phyloP scores from a whole-genome alignment of 345 rosid genomes.

The Lenwebbia sp. region DNA sequence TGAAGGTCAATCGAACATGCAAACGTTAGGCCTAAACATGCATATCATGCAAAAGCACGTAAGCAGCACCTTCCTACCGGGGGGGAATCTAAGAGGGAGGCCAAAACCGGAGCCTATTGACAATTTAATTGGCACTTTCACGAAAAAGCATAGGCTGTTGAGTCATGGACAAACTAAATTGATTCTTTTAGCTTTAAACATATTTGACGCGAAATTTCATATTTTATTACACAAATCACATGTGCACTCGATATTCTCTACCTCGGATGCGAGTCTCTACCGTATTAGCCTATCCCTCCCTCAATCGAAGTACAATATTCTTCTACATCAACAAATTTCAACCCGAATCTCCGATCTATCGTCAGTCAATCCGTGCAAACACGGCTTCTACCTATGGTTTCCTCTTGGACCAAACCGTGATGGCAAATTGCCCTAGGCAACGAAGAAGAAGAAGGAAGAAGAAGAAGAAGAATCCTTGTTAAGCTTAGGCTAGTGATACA shows the following conservation, averaged over 20 bases:
- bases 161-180: not conserved
- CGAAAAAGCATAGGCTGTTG: not conserved
- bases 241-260: too few species aligned
- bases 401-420: not conserved
- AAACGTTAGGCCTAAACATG: not conserved
- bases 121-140: not conserved
- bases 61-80: not conserved
- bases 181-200: not conserved
- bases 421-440: not conserved
- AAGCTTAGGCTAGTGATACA: not conserved
- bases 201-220: fast-evolving
- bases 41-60: not conserved
- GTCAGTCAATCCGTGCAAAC: too few species aligned
- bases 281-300: too few species aligned
- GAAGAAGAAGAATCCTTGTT: not conserved
- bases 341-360: too few species aligned
- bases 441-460: too few species aligned
- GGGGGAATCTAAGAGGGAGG: not conserved
- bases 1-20: not conserved
- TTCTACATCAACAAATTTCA: too few species aligned
- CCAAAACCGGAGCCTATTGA: too few species aligned
- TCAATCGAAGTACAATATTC: not conserved
- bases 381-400: not conserved
- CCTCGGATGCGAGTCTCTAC: too few species aligned
- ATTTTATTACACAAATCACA: not conserved